Percentiles rank a stretch among this genome's conserved stretches.
phyloP scores from a whole-genome alignment of 768 basidiomycete genomes.

The Lentinula lateritia region DNA sequence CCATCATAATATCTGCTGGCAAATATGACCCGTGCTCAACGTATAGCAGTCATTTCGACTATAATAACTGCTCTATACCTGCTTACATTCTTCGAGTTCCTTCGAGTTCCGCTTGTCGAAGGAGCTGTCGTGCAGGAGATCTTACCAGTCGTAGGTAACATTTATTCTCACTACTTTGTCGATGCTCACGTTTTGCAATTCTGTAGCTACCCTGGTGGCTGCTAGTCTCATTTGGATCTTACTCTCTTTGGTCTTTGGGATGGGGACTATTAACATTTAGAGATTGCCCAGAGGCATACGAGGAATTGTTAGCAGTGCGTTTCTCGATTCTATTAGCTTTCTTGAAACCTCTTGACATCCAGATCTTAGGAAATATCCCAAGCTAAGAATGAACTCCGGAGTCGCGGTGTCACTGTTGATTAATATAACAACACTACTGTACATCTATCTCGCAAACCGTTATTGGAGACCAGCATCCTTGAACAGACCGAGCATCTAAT shows the following conservation, averaged over 20 bases:
- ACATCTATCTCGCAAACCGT: background rate
- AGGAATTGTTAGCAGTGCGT: slow-evolving; percentile 59
- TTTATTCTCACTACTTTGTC: background rate
- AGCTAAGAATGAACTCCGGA: slow-evolving; percentile 45
- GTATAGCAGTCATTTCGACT: slow-evolving; percentile 41
- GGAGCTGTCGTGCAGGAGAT: slow-evolving; percentile 40
- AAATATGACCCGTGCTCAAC: slow-evolving; percentile 60
- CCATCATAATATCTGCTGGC: background rate
- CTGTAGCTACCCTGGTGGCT: slow-evolving; percentile 80
- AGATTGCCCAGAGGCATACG: slow-evolving; percentile 78
- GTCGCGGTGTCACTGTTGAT: slow-evolving; percentile 43
- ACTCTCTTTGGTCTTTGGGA: slow-evolving; percentile 72
- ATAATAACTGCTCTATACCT: slow-evolving; percentile 46
- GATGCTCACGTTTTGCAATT: too few species aligned
- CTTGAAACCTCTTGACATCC: background rate
- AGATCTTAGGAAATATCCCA: slow-evolving; percentile 50
- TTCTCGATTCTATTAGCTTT: slow-evolving; percentile 4
- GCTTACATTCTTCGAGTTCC: slow-evolving; percentile 46
- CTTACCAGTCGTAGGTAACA: slow-evolving; percentile 51
- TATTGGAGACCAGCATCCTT: background rate
- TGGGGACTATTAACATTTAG: slow-evolving; percentile 68
- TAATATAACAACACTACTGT: slow-evolving; percentile 10
- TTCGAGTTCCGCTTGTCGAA: slow-evolving; percentile 52
- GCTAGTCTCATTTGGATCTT: slow-evolving; percentile 74
- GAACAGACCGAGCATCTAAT: background rate